These are phyloP conservation scores for Magnolia officinalis DNA, from an alignment of 164 flowering plant genomes.

Conservation along the genomic window DNA sequence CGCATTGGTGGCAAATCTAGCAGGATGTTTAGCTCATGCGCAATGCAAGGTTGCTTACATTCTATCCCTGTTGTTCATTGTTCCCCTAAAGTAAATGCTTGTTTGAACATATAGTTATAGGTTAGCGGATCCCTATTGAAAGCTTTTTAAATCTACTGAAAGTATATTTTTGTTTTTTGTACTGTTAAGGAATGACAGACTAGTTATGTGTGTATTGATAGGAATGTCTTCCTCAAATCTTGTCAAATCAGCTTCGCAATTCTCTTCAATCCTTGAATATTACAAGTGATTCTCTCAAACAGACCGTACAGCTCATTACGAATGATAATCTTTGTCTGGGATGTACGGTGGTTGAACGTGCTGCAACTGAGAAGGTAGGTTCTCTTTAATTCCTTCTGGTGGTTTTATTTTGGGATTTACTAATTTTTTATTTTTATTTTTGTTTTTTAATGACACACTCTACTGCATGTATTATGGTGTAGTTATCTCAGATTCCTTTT, in stretches of 20 bases:
- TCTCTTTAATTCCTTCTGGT: background rate
- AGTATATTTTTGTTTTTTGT: background rate
- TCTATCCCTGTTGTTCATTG: background rate
- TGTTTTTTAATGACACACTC: background rate
- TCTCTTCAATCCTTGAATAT: constrained; percentile 59
- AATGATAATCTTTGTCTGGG: constrained; percentile 97
- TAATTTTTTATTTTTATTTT: background rate
- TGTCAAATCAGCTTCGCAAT: constrained; percentile 69
- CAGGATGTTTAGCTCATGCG: constrained; percentile 98
- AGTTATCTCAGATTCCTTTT: background rate
- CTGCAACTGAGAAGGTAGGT: constrained; percentile 88
- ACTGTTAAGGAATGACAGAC: background rate
- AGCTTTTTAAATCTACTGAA: no score
- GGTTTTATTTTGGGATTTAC: background rate
- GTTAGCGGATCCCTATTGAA: no score
- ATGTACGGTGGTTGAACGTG: constrained; percentile 89
- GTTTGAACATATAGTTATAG: no score
- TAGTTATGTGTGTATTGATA: constrained; percentile 21
- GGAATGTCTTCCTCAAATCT: constrained; percentile 86
- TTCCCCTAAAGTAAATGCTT: no score
- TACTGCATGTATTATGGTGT: background rate
- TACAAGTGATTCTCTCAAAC: constrained; percentile 61
- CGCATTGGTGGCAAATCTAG: constrained; percentile 90
- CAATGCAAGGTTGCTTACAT: constrained; percentile 82
- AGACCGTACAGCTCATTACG: constrained; percentile 76